These are phyloP conservation scores for Pseudocercospora crystallina DNA, from an alignment of 2,329 filamentous ascomycete genomes.

Conservation along the genomic window DNA sequence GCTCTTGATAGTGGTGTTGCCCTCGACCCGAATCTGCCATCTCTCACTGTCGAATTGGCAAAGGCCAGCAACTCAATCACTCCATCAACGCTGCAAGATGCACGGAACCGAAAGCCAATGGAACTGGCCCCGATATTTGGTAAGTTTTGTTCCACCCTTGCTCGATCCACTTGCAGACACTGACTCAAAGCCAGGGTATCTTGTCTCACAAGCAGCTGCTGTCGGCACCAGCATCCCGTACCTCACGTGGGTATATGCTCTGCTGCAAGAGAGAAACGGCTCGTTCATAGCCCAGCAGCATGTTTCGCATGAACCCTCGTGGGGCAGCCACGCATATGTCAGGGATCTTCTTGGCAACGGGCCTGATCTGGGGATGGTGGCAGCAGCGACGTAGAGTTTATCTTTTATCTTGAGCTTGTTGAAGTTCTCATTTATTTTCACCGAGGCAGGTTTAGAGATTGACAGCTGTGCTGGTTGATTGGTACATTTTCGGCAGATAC, in stretches of 20 bases:
- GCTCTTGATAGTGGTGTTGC: conserved; percentile 18
- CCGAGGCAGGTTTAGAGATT: too few relatives aligned
- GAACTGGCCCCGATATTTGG: conserved; percentile 27
- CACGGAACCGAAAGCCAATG: conserved; percentile 23
- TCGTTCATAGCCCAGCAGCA: conserved; percentile 10
- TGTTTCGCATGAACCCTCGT: not conserved
- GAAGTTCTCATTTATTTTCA: too few relatives aligned
- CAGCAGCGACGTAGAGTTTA: too few relatives aligned
- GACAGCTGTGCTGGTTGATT: too few relatives aligned
- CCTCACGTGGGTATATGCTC: conserved; percentile 14
- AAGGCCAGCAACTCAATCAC: conserved; percentile 17
- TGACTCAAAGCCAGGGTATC: conserved; percentile 7
- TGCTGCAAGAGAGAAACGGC: conserved; percentile 15
- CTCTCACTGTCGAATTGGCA: conserved; percentile 18
- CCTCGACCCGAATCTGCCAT: conserved; percentile 16
- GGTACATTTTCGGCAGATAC: too few relatives aligned
- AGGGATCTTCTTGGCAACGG: not conserved
- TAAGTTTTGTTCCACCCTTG: conserved; percentile 5
- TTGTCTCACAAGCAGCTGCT: conserved; percentile 14
- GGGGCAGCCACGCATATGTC: not conserved
- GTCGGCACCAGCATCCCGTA: conserved; percentile 14
- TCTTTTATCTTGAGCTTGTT: too few relatives aligned
- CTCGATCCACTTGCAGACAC: not conserved
- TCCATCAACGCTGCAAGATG: conserved; percentile 29
- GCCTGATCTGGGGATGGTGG: not conserved